Conservation (phyloP, 768 basidiomycete species). For the Udeniomyces megalosporus region DNA sequence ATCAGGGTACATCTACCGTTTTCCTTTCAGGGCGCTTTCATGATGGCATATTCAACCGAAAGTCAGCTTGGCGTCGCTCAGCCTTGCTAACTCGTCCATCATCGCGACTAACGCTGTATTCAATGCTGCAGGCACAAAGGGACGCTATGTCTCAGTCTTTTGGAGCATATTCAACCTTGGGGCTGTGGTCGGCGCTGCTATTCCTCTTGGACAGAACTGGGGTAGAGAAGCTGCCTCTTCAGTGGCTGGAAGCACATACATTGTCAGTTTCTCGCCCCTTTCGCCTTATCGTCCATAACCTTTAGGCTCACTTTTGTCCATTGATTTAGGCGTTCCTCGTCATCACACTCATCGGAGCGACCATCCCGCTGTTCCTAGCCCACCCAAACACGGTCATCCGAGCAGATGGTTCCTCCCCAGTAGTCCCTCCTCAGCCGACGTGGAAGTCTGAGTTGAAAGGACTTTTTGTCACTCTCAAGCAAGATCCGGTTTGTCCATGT, state of each 20-base stretch:
- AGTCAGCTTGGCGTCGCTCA: no score
- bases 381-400: constrained; percentile 8
- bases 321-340: constrained; percentile 11
- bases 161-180: constrained; percentile 17
- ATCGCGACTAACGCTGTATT: no score
- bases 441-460: constrained; percentile 16
- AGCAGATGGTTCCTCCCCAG: background rate
- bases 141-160: constrained; percentile 15
- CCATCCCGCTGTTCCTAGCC: constrained; percentile 7
- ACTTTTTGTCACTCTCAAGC: constrained; percentile 6
- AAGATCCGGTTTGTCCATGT: background rate
- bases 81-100: no score
- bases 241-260: background rate
- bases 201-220: background rate
- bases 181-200: constrained; percentile 1
- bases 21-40: constrained; percentile 5
- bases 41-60: constrained; percentile 17
- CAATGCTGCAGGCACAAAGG: constrained; percentile 16
- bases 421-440: constrained; percentile 9
- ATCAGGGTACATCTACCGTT: no score
- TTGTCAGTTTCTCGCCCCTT: background rate
- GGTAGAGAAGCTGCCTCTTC: background rate
- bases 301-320: constrained; percentile 6
- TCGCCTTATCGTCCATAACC: background rate
- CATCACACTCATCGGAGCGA: constrained; percentile 12